Evolutionary conservation across 441 rosid species (phyloP), one percentile per base, ranked within the genome.

Genomic region (Flueggea neowawraea): DNA sequence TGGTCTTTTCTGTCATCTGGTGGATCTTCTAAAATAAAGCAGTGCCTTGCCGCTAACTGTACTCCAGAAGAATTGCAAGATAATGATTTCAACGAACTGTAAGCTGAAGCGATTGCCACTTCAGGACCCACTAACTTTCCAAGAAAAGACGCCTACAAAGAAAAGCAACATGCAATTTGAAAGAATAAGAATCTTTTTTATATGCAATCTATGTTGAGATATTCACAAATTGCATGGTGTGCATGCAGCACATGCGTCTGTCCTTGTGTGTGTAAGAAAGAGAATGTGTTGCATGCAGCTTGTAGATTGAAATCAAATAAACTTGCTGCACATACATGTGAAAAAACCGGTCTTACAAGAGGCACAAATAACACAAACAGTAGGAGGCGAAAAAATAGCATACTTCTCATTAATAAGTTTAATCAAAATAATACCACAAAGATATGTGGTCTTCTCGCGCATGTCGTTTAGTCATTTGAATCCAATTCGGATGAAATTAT

Each of bases 1-100:
- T 64, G 67, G 62, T 81, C 89, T 75, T 84, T 83, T 76, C 60
- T 73, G 61, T 75, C 71, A 74, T 77, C 88, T 17, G 95, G 96
- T 54, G 97, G 90, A 76, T 91, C 96, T 79, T 91, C 96, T 84
- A 95, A 82, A 67, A 87, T 69, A 81, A 83, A 89, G 83, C 96
- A 91, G 71, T 95, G 96, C 76, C 82, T 83, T 72, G 88, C 67
- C 60, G 96, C 95, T 76, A 95, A 84, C 77, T 78, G 81, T 77
- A 84, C 6, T 52, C 86, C 88, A 53, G 91, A 75, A 63, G 92
- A 81, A 67, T 74, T 80, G 63, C 80, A 55, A 58, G 76, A 74
- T 47, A 84, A 62, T 4, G 89, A 81, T 77, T 95, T 95, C 67
- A 89, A 69, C 64, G 97, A 84, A 70, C 73, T 67, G 58, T 70